Conservation (phyloP, 2,329 filamentous ascomycete genomes). For the Trichoderma atroviride region DNA sequence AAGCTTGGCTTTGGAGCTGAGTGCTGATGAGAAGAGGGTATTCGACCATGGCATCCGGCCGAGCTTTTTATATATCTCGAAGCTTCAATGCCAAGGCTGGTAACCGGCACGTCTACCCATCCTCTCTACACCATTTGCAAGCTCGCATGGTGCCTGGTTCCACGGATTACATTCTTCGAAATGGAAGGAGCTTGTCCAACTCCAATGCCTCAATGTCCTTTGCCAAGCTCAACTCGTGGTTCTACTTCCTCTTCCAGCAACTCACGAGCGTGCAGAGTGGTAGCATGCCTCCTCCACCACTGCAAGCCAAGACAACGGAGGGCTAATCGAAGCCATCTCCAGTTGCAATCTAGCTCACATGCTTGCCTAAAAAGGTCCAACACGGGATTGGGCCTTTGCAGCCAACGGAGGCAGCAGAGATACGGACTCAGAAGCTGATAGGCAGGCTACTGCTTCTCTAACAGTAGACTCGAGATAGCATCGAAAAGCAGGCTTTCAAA, state of each 20-base stretch:
- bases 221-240: neutral
- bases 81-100: neutral
- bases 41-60: neutral
- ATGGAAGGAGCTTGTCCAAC: neutral
- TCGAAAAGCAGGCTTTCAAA: neutral
- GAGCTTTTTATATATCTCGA: neutral
- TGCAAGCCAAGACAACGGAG: neutral
- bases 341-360: neutral
- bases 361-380: neutral
- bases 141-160: neutral
- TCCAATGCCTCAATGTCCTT: neutral
- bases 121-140: neutral
- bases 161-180: neutral
- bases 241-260: conserved; percentile 7
- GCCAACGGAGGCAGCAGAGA: neutral
- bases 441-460: neutral
- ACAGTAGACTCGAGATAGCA: neutral
- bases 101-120: neutral
- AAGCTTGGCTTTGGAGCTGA: neutral
- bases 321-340: neutral
- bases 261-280: neutral
- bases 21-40: neutral
- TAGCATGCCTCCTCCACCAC: neutral
- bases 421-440: neutral
- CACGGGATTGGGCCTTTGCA: neutral